Percentiles rank a stretch among this genome's conserved stretches.
These are phyloP conservation scores for Rhytidhysteron rufulum DNA, from an alignment of 2,329 filamentous ascomycete genomes.

Conservation along the genomic window DNA sequence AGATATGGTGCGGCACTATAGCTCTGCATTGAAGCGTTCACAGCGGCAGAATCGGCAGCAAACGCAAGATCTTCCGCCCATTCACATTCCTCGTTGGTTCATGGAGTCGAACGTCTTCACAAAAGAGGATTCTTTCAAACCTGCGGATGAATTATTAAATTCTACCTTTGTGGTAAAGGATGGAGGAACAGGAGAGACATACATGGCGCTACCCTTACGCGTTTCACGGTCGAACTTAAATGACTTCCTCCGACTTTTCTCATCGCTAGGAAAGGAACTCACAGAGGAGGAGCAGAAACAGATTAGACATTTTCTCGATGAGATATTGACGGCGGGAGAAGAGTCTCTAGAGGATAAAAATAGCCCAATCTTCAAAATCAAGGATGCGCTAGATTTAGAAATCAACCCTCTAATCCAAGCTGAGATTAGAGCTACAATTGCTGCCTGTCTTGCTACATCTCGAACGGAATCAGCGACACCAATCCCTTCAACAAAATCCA, in stretches of 20 bases:
- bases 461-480: slow-evolving; percentile 36
- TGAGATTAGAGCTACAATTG: slow-evolving; percentile 50
- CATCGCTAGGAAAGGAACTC: background rate
- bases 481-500: slow-evolving; percentile 51
- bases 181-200: slow-evolving; percentile 7
- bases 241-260: background rate
- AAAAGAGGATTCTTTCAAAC: slow-evolving; percentile 22
- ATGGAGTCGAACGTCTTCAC: slow-evolving; percentile 49
- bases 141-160: background rate
- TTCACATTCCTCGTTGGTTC: slow-evolving; percentile 56
- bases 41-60: slow-evolving; percentile 30
- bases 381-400: background rate
- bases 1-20: slow-evolving; percentile 30
- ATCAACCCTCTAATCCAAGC: slow-evolving; percentile 13
- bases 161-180: background rate
- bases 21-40: slow-evolving; percentile 30
- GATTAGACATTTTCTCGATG: background rate
- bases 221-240: slow-evolving; percentile 3
- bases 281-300: background rate
- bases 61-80: slow-evolving; percentile 32
- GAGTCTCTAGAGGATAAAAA: background rate
- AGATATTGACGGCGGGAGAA: background rate
- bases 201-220: slow-evolving; percentile 8
- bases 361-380: background rate
- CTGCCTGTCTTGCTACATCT: slow-evolving; percentile 43